Base-by-base conservation (phyloP, 148 eudicot species). In the Vaccinium macrocarpon region DNA sequence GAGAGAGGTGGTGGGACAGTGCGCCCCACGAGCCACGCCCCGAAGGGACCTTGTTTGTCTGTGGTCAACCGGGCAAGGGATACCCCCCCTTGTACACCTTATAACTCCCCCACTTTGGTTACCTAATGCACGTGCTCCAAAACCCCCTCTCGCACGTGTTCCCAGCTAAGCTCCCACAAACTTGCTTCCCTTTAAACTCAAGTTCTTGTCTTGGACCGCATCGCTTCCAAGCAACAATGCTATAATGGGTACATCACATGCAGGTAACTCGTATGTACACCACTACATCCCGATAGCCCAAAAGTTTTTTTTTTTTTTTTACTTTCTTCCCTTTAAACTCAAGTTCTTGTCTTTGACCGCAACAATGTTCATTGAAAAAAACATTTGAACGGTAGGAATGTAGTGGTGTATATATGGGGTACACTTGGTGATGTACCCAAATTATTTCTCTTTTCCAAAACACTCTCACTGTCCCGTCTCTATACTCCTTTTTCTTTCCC, bases 51-150 rank as follows among this genome's bases (percentile, higher is more conserved):
- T 25, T n/a, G 55, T 52, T 51, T 93, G 96, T 91, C 92, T 85
- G 84, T 74, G 87, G 94, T 92, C 93, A 93, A 93, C 92, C 92
- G 84, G 94, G 86, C 96, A 93, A 50, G 38, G 38, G 27, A 80
- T 87, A 86, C 79, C 87, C 59, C 49, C 7, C 46, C 46, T 42
- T 42, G 68, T 80, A 85, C 88, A 87, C 76, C 77, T 76, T 62
- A 76, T 70, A 29, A 29, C 77, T 27, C 35, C 18, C 16, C 35
- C 72, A 1, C 72, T 12, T 77, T 82, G 86, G 70, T 52, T 35
- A 79, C 84, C 80, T 72, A 1, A 68, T 81, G 89, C 93, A 93
- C 93, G 95, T 93, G 93, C 87, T 52, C 56, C 8, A 50, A 48
- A 27, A 42, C 46, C 62, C 85, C 64, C 77, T 38, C 68, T 88